Base-by-base conservation (phyloP, 1,139 yeast genomes). In the Protomyces pachydermus region DNA sequence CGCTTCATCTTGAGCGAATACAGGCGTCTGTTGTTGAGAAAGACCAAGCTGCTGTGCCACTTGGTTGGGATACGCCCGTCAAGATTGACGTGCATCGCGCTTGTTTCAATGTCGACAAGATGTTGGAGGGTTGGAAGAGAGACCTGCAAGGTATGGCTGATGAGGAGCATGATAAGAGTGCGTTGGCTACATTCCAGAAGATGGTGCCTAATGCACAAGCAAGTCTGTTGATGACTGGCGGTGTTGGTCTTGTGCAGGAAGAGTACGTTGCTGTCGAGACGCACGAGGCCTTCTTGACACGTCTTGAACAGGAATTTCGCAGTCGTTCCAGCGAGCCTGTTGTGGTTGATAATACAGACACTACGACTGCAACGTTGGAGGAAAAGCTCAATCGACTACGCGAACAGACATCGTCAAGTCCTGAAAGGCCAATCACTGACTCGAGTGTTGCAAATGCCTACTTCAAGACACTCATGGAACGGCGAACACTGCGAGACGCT, bases 1-100 rank as follows among this genome's bases (percentile, higher is more conserved):
- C 66, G 35, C 62, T 64, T 5, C 61, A 60, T 35, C 54, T 65
- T 9, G 48, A 46, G 50, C 65, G 62, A 32, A 39, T 58, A 20
- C 14, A 60, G 6, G 67, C 68, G 1, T 75, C 78, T 0, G 69
- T 71, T 16, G 73, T 77, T 37, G 74, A 74, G 1, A 71, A 74
- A 39, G 75, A 75, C 9, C 72, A 73, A 18, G 72, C 85, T 18
- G 71, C 77, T 42, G 78, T 87, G 1, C 79, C 79, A 1, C 68
- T 74, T 1, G 79, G 79, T 12, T 77, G 79, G 79, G 79, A 77
- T 64, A 71, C 77, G 9, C 67, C 69, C 63, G 75, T 73, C 8
- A 76, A 76, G 60, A 77, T 77, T 37, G 63, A 66, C 20, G 74
- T 75, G 0, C 68, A 73, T 12, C 68, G 70, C 45, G 75, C 72